Evolutionary conservation across 805 yeast species (phyloP), one percentile per base, ranked within the genome.

Genomic region (Lachancea nothofagi): DNA sequence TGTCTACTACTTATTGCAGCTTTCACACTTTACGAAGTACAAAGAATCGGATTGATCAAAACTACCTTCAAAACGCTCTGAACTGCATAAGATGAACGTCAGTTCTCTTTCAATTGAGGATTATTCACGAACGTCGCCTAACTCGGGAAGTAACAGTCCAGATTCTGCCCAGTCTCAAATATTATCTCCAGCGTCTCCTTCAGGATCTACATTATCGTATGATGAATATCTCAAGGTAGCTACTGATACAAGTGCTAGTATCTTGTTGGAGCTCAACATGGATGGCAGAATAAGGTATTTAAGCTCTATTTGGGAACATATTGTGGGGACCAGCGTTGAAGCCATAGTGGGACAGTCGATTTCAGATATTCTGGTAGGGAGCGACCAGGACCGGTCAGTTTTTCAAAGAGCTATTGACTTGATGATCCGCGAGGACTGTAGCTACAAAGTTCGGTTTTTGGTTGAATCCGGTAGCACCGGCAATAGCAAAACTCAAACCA

Each of bases 231-330:
- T 82, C 37, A 65, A 71, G 10, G 59, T 74, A 21, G 88, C 88
- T 0, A 77, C 83, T n/a, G 71, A 81, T 1, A 70, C 73, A 44
- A 80, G 79, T 46, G 83, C 85, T 1, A 80, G 86, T 9, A 78
- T 81, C n/a, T 80, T 90, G 3, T 64, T 90, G 63, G 98, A 90
- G 61, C 65, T 93, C 45, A 89, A 82, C 53, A 63, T 87, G 55
- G 81, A 80, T 51, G 87, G 96, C 22, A 76, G 72, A 24, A 79
- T 93, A n/a, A 73, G 74, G 39, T 85, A 83, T 57, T 59, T 88
- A 19, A 75, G 90, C 46, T 75, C 74, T 47, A 75, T 81, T 47
- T 90, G 97, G 96, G 82, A 79, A 47, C 55, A 71, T 7, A 71
- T 88, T 6, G 85, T 86, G 7, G 94, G 94, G 1, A 81, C 87